phyloP scores from a whole-genome alignment of 768 basidiomycete species.

The Psilocybe cyanescens region DNA sequence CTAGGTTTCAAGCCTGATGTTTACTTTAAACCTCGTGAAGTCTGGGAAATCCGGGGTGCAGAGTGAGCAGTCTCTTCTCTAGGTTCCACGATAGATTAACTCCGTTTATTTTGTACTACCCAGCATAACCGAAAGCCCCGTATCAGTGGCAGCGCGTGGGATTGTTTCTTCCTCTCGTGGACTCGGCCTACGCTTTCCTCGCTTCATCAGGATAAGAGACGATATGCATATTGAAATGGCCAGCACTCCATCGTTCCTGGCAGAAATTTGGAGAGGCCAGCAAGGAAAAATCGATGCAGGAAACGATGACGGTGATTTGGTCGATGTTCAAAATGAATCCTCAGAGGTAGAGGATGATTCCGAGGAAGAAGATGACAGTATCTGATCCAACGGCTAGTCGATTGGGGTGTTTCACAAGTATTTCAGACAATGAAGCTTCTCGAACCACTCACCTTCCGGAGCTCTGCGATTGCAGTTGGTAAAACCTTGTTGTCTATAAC shows the following conservation, averaged over 20 bases:
- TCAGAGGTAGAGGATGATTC: conserved; percentile 30
- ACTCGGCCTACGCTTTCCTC: conserved; percentile 85
- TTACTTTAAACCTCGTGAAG: conserved; percentile 73
- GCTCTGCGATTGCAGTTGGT: no score
- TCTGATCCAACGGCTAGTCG: neutral
- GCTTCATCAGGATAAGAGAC: conserved; percentile 74
- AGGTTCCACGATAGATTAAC: neutral
- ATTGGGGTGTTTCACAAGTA: no score
- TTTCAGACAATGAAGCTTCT: no score
- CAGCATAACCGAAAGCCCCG: conserved; percentile 83
- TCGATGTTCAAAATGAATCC: conserved; percentile 49
- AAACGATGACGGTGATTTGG: conserved; percentile 62
- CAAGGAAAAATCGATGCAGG: conserved; percentile 37
- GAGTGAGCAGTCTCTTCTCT: conserved; percentile 45
- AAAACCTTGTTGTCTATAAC: no score
- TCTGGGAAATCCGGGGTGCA: conserved; percentile 90
- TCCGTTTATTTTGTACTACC: no score
- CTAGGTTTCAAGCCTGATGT: conserved; percentile 66
- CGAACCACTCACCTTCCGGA: no score
- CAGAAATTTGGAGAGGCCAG: conserved; percentile 69
- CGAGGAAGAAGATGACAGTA: conserved; percentile 17
- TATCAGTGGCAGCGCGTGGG: conserved; percentile 79
- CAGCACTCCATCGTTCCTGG: conserved; percentile 72
- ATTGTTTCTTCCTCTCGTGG: conserved; percentile 59
- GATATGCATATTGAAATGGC: conserved; percentile 79